phyloP scores from a whole-genome alignment of 2,329 filamentous ascomycete genomes.

The Akanthomyces lecanii region DNA sequence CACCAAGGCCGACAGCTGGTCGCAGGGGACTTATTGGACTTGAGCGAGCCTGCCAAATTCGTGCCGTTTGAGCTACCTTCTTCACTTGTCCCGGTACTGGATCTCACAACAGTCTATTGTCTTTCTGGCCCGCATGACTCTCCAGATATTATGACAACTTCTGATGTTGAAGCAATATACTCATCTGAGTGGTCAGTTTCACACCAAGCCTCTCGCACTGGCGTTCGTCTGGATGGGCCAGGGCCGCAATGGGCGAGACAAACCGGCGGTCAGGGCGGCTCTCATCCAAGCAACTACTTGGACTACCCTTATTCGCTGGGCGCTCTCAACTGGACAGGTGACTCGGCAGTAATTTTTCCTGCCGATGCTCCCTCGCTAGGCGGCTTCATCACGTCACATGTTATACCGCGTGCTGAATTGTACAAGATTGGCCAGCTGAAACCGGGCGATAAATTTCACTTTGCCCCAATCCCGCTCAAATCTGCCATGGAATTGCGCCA shows the following conservation, averaged over 20 bases:
- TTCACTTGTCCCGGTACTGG: conserved; percentile 15
- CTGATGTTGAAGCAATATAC: conserved; percentile 56
- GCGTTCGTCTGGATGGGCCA: conserved; percentile 56
- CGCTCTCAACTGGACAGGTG: conserved; percentile 57
- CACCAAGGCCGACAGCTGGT: conserved; percentile 55
- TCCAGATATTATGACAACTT: conserved; percentile 31
- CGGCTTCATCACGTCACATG: conserved; percentile 54
- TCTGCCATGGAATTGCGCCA: background rate
- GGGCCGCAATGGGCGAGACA: conserved; percentile 54
- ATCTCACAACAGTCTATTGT: conserved; percentile 22
- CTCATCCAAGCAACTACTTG: conserved; percentile 56
- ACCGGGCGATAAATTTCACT: conserved; percentile 43
- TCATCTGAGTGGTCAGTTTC: conserved; percentile 54
- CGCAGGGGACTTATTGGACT: conserved; percentile 48
- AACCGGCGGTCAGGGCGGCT: conserved; percentile 59
- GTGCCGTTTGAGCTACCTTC: conserved; percentile 12
- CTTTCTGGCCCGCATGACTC: conserved; percentile 31
- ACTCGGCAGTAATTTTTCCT: conserved; percentile 56
- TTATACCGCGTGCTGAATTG: conserved; percentile 52
- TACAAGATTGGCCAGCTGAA: conserved; percentile 61
- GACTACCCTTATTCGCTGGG: conserved; percentile 58
- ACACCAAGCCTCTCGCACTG: conserved; percentile 57
- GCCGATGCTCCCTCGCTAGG: conserved; percentile 58
- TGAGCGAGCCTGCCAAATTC: conserved; percentile 25
- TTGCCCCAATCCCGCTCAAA: background rate